These are phyloP conservation scores for Panicum hallii DNA, from an alignment of 202 grass and related monocot species.

Conservation along the genomic window DNA sequence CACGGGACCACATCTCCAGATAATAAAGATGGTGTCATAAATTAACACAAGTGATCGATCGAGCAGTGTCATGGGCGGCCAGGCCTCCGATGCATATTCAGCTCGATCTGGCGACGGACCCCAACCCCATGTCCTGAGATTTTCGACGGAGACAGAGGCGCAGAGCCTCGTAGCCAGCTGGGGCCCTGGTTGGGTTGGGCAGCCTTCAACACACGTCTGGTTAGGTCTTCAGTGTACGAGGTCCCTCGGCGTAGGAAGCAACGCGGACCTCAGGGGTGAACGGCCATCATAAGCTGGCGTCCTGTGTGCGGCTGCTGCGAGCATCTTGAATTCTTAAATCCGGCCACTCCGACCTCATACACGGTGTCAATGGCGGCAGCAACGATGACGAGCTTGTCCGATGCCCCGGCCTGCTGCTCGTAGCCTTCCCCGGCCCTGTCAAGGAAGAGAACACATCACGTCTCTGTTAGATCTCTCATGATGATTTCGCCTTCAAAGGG, in stretches of 20 bases:
- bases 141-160: neutral
- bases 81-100: neutral
- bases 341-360: neutral
- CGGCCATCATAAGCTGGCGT: neutral
- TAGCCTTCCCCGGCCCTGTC: neutral
- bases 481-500: neutral
- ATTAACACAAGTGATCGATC: neutral
- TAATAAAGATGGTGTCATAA: neutral
- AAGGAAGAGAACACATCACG: slow-evolving; percentile 23
- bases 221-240: neutral
- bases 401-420: neutral
- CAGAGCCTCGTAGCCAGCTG: neutral
- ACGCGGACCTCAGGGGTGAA: neutral
- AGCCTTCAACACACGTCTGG: neutral
- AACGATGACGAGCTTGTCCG: neutral
- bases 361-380: neutral
- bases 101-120: neutral
- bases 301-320: no score
- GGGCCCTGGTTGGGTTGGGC: neutral
- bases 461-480: neutral
- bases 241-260: neutral
- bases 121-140: slow-evolving; percentile 3
- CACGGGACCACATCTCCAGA: neutral
- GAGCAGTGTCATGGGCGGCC: no score
- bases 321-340: neutral